Evolutionary conservation across 2,329 filamentous ascomycete genomes (phyloP).

Genomic region (Penicillium occitanis): DNA sequence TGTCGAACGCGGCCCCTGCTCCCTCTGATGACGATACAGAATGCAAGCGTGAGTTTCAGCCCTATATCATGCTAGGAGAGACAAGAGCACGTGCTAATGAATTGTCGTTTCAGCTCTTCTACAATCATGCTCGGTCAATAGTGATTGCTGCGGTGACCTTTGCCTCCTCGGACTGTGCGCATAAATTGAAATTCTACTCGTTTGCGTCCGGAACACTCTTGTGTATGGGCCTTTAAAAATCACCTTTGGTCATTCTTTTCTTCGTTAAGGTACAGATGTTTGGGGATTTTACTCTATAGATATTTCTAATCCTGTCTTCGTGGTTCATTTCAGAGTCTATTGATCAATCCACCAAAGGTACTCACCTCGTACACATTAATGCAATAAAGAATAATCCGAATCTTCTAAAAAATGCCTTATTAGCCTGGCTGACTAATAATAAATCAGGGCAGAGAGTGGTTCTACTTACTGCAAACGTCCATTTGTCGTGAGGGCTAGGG

Average conservation of each 20-base stretch:
- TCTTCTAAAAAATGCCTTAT: neutral
- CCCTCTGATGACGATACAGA: neutral
- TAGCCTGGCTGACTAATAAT: neutral
- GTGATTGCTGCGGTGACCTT: conserved; percentile 9
- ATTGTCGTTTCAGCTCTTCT: neutral
- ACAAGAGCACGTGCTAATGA: neutral
- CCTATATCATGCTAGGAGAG: neutral
- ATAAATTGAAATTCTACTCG: neutral
- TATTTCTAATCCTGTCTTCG: neutral
- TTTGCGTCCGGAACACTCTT: neutral
- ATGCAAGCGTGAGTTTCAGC: conserved; percentile 9
- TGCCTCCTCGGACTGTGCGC: conserved; percentile 10
- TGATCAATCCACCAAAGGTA: neutral
- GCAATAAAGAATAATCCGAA: neutral
- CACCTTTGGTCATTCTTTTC: neutral
- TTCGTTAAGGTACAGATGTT: neutral
- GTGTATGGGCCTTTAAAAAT: neutral
- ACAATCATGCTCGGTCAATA: conserved; percentile 11
- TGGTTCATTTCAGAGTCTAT: neutral
- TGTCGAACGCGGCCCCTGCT: conserved; percentile 6
- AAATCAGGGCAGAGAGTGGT: neutral
- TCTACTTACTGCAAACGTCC: conserved; percentile 5
- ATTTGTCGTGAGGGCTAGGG: neutral
- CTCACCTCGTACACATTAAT: neutral
- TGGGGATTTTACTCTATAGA: neutral